Evolutionary conservation across 352 stramenopile species (phyloP), one percentile per base, ranked within the genome.

Genomic region (Pythium scleroteichum): DNA sequence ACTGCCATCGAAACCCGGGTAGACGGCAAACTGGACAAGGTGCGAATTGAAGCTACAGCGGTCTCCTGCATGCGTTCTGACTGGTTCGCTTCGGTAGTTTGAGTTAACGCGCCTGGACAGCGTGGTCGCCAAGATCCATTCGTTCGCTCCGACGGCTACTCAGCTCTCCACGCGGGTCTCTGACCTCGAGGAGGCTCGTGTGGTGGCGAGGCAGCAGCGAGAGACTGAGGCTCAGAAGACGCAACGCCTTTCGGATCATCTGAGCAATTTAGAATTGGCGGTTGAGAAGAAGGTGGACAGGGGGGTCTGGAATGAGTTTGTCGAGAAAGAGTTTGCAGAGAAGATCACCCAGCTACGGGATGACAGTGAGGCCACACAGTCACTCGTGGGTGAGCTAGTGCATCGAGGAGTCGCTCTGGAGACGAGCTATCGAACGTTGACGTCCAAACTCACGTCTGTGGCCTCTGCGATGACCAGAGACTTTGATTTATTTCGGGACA

Each of bases 11-110:
- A 88, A 17, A 69, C 56, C 16, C 74, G 69, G 2, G 44, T 91
- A 1, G 55, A 77, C 4, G 23, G 48, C 46, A 91, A 91, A 60
- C 65, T 91, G 62, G 82, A 91, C 46, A 91, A 91, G 77, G 79
- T 84, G 23, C 9, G 40, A 3, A 29, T 24, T 17, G 2, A 6
- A 26, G 10, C 41, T 26, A 35, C 29, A 35, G 5, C 10, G 5
- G 29, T 10, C 10, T 35, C 5, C 10, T 35, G 29, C 29, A 35
- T 10, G 10, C 5, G 29, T 10, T 35, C 5, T 35, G 29, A 10
- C 29, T 35, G 29, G 10, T 35, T 35, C 5, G 5, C 10, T 35
- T 45, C 7, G 39, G 2, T 44, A 89, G 80, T 78, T 76, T 0
- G 81, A 88, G 19, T 33, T 71, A 23, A 59, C 69, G 19, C 68